phyloP scores from a whole-genome alignment of 192 early-diverging fungal genomes.

The Podila horticola region DNA sequence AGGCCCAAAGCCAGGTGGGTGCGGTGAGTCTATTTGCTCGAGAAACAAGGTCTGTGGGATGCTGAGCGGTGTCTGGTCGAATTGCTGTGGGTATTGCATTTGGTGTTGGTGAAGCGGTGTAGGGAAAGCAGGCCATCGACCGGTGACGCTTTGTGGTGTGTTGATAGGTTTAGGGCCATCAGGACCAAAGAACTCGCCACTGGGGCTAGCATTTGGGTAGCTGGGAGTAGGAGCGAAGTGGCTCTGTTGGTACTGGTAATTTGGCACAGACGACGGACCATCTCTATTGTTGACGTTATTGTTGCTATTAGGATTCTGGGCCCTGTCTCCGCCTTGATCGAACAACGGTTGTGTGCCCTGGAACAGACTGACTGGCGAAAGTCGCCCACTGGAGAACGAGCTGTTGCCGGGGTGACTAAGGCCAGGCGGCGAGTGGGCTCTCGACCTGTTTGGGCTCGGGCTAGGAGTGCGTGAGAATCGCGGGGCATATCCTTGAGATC shows the following conservation, averaged over 20 bases:
- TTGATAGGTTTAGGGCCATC: not conserved
- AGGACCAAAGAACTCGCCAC: not conserved
- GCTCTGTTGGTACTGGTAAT: not conserved
- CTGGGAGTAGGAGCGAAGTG: not conserved
- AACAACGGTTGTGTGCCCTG: conserved; percentile 10
- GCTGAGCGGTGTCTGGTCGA: conserved; percentile 44
- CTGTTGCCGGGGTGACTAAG: conserved; percentile 5
- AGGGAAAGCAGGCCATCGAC: not conserved
- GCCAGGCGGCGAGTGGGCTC: conserved; percentile 19
- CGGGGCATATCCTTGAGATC: not conserved
- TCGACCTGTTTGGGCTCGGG: conserved; percentile 33
- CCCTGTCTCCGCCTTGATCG: conserved; percentile 4
- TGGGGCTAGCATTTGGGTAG: not conserved
- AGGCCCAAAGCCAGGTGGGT: conserved; percentile 5
- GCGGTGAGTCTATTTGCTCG: conserved; percentile 18
- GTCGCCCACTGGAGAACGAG: conserved; percentile 16
- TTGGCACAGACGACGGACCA: not conserved
- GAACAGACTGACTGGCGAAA: conserved; percentile 32
- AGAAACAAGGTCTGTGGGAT: conserved; percentile 48
- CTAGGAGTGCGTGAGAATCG: conserved; percentile 23
- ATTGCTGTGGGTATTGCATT: not conserved
- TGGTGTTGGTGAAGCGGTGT: not conserved
- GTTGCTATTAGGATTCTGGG: not conserved
- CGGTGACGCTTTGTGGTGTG: not conserved
- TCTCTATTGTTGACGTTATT: not conserved